phyloP scores from a whole-genome alignment of 192 early-diverging fungal genomes.

The Piromyces finnis region DNA sequence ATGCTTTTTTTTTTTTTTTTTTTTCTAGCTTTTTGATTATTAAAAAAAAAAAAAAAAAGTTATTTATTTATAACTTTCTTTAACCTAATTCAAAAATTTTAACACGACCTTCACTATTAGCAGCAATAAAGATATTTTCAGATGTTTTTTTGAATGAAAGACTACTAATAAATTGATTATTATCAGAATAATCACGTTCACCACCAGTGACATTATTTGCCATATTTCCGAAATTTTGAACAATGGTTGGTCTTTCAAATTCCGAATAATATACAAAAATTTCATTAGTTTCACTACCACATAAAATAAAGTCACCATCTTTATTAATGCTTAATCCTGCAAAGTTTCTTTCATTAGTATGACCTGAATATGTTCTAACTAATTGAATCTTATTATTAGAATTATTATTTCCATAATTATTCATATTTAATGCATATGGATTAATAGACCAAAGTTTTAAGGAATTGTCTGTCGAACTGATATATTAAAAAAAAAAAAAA shows the following conservation, averaged over 20 bases:
- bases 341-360: constrained; percentile 92
- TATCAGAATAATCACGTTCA: constrained; percentile 29
- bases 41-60: too few relatives aligned
- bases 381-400: constrained; percentile 11
- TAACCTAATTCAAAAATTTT: constrained; percentile 58
- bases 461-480: constrained; percentile 72
- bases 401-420: not conserved
- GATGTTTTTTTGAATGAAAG: constrained; percentile 74
- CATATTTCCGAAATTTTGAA: constrained; percentile 53
- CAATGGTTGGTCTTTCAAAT: constrained; percentile 52
- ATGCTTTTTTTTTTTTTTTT: too few relatives aligned
- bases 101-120: constrained; percentile 80
- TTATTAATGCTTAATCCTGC: constrained; percentile 66
- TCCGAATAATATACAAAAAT: constrained; percentile 69
- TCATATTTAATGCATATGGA: not conserved
- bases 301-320: constrained; percentile 64
- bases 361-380: constrained; percentile 59
- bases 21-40: too few relatives aligned
- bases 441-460: constrained; percentile 67
- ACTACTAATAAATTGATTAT: constrained; percentile 67
- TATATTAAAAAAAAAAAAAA: not conserved
- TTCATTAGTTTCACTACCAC: constrained; percentile 85
- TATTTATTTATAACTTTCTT: too few relatives aligned
- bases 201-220: constrained; percentile 40
- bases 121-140: constrained; percentile 56